These are phyloP conservation scores for Phytopythium mirpurense DNA, from an alignment of 352 stramenopile genomes.

Conservation along the genomic window DNA sequence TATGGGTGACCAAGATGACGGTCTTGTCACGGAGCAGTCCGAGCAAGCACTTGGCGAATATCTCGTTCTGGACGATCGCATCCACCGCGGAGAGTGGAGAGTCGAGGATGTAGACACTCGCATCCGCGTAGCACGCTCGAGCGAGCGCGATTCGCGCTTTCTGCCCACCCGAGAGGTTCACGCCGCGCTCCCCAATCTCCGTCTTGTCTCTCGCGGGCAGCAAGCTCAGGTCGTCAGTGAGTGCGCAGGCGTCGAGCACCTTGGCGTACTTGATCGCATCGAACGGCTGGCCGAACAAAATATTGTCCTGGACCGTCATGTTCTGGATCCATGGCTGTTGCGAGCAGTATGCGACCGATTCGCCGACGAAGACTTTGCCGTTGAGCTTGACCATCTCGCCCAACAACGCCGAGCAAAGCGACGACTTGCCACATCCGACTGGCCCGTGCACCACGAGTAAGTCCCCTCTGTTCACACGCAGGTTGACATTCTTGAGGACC, in stretches of 20 bases:
- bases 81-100: conserved; percentile 41
- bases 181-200: conserved; percentile 56
- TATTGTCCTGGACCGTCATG: conserved; percentile 72
- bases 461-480: conserved; percentile 64
- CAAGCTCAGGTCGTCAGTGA: conserved; percentile 63
- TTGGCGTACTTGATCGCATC: conserved; percentile 50
- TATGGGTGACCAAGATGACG: conserved; percentile 55
- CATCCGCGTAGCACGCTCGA: conserved; percentile 52
- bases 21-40: conserved; percentile 46
- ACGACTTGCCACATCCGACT: conserved; percentile 90
- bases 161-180: conserved; percentile 61
- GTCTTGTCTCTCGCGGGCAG: conserved; percentile 70
- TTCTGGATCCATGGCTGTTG: conserved; percentile 92
- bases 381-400: conserved; percentile 79
- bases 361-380: conserved; percentile 17
- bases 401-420: conserved; percentile 83
- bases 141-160: conserved; percentile 57
- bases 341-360: conserved; percentile 72
- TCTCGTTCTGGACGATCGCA: conserved; percentile 62
- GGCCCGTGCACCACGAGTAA: conserved; percentile 88
- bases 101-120: conserved; percentile 39
- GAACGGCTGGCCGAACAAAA: conserved; percentile 87
- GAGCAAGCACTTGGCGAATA: conserved; percentile 67
- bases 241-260: conserved; percentile 50
- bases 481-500: conserved; percentile 55